These are phyloP conservation scores for Claviceps maximensis DNA, from an alignment of 2,329 filamentous ascomycete species.

Conservation along the genomic window DNA sequence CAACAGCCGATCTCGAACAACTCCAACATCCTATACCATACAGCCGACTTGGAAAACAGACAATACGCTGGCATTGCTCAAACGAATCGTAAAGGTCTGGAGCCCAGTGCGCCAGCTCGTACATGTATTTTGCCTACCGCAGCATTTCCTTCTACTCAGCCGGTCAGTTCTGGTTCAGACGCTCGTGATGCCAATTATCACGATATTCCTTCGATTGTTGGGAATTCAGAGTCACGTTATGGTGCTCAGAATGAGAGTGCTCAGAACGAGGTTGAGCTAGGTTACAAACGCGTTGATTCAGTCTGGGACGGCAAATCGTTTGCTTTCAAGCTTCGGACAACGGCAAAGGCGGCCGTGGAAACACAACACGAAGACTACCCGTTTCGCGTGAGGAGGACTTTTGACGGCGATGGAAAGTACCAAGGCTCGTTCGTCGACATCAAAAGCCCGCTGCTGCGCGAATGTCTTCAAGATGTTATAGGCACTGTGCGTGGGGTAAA, in stretches of 20 bases:
- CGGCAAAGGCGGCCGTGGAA: slow-evolving; percentile 30
- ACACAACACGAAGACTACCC: slow-evolving; percentile 61
- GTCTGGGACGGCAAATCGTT: slow-evolving; percentile 39
- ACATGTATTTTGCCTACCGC: background rate
- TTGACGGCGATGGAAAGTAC: slow-evolving; percentile 77
- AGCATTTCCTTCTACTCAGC: background rate
- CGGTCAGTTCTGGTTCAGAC: background rate
- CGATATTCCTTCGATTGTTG: background rate
- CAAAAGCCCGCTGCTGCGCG: slow-evolving; percentile 66
- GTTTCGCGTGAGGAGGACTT: slow-evolving; percentile 71
- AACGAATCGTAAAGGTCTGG: background rate
- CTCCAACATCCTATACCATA: background rate
- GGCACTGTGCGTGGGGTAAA: slow-evolving; percentile 42
- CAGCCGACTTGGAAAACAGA: background rate
- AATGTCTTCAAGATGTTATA: slow-evolving; percentile 36
- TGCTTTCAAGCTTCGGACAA: slow-evolving; percentile 42
- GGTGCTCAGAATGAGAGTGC: slow-evolving; percentile 9
- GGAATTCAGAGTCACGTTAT: background rate
- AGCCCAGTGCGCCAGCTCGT: background rate
- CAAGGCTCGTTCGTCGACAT: slow-evolving; percentile 63
- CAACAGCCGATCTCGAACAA: background rate
- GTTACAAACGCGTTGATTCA: slow-evolving; percentile 40
- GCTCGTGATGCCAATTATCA: background rate
- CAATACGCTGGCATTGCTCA: background rate
- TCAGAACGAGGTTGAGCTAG: slow-evolving; percentile 15